Conservation (phyloP, 2,329 filamentous ascomycete genomes). For the Cadophora sp. region DNA sequence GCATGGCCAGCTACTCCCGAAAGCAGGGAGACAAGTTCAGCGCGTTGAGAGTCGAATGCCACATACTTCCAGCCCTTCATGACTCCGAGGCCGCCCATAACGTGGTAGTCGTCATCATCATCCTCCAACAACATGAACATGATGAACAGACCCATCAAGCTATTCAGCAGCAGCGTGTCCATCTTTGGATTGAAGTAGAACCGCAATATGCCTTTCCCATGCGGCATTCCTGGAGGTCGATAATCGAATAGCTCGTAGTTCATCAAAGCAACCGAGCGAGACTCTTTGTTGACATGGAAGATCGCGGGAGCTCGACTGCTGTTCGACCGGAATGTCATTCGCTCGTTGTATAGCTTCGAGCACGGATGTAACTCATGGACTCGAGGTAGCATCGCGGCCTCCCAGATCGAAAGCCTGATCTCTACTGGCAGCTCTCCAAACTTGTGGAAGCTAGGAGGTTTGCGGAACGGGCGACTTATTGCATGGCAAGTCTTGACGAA, state of each 20-base stretch:
- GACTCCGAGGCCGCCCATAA: constrained; percentile 30
- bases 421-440: constrained; percentile 39
- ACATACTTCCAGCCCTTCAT: constrained; percentile 44
- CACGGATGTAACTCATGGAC: constrained; percentile 44
- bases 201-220: constrained; percentile 40
- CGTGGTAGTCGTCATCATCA: constrained; percentile 35
- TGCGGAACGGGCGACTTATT: constrained; percentile 35
- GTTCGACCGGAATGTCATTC: constrained; percentile 44
- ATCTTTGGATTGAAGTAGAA: constrained; percentile 41
- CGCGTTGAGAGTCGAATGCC: constrained; percentile 42
- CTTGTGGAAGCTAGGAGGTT: constrained; percentile 28
- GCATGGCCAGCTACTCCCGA: constrained; percentile 38
- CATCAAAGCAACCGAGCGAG: constrained; percentile 36
- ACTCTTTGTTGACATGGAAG: constrained; percentile 39
- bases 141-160: constrained; percentile 42
- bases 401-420: constrained; percentile 41
- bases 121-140: constrained; percentile 42
- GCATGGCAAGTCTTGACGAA: constrained; percentile 86
- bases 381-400: constrained; percentile 33
- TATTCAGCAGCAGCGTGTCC: constrained; percentile 42
- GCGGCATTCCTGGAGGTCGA: constrained; percentile 27
- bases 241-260: constrained; percentile 41
- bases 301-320: constrained; percentile 37
- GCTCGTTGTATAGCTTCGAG: constrained; percentile 41
- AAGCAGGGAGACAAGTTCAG: constrained; percentile 41